Evolutionary conservation across 805 yeast species (phyloP).

Genomic region (Zygosaccharomyces bisporus): DNA sequence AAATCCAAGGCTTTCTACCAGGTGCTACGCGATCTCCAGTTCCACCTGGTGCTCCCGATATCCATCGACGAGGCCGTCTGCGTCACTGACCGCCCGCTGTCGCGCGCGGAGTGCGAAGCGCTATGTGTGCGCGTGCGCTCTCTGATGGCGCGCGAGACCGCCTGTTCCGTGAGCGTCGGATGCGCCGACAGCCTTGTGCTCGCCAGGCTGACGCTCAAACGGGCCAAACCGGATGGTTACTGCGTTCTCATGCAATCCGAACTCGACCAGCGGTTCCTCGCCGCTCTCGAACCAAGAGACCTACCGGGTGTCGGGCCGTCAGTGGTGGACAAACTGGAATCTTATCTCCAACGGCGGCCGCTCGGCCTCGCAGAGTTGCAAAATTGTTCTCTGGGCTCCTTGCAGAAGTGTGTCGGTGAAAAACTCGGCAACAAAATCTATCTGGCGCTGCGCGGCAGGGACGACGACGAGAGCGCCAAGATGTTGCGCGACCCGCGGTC

Average conservation of each 20-base stretch:
- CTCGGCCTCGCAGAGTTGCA: constrained; percentile 6
- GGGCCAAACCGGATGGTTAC: constrained; percentile 79
- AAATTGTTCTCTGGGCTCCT: constrained; percentile 10
- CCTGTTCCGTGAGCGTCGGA: constrained; percentile 76
- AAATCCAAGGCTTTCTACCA: constrained; percentile 64
- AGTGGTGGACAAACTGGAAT: constrained; percentile 45
- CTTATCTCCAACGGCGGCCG: not conserved
- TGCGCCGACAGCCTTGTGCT: constrained; percentile 67
- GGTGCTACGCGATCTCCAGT: constrained; percentile 37
- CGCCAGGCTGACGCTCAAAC: constrained; percentile 68
- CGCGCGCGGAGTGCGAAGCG: constrained; percentile 23
- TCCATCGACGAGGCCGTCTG: constrained; percentile 87
- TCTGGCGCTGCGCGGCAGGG: constrained; percentile 63
- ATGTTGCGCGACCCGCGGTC: constrained; percentile 47
- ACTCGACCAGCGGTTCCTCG: constrained; percentile 37
- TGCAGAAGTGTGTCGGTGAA: constrained; percentile 50
- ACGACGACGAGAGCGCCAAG: constrained; percentile 52
- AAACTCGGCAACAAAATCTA: constrained; percentile 65
- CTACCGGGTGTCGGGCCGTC: constrained; percentile 65
- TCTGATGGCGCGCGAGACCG: constrained; percentile 44
- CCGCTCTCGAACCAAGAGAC: constrained; percentile 32
- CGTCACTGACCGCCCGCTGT: constrained; percentile 27
- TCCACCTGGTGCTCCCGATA: constrained; percentile 66
- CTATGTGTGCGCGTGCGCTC: constrained; percentile 32
- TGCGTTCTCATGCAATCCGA: constrained; percentile 37